Conservation (phyloP, 345 rosid species). For the Rhizophora mangle region DNA sequence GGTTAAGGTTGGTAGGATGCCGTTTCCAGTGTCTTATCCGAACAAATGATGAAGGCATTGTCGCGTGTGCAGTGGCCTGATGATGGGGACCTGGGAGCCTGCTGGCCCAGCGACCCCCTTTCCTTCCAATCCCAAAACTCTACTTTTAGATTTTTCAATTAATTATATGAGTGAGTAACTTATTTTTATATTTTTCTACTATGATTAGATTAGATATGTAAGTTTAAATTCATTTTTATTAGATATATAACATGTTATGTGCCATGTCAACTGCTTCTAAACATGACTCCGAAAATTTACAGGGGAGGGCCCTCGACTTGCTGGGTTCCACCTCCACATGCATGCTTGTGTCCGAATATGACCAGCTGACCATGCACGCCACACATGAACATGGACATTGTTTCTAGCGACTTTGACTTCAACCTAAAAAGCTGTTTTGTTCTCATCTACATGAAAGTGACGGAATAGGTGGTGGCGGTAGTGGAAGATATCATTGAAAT, state of each 20-base stretch:
- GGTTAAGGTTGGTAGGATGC: background rate
- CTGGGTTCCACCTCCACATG: background rate
- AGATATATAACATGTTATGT: too few species aligned
- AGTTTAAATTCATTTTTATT: too few species aligned
- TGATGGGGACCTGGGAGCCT: background rate
- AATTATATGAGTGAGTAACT: background rate
- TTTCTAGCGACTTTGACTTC: constrained; percentile 18
- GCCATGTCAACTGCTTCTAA: too few species aligned
- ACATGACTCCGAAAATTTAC: background rate
- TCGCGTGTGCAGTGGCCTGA: background rate
- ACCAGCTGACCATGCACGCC: constrained; percentile 16
- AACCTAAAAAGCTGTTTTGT: constrained; percentile 16
- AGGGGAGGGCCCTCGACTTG: too few species aligned
- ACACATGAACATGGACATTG: background rate
- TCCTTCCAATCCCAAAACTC: background rate
- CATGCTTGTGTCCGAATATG: constrained; percentile 2
- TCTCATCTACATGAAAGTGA: constrained; percentile 2
- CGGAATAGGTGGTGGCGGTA: constrained; percentile 12
- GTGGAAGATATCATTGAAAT: constrained; percentile 28
- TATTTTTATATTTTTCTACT: too few species aligned
- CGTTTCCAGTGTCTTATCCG: background rate
- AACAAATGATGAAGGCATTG: background rate
- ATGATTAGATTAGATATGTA: too few species aligned
- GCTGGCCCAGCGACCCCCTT: background rate
- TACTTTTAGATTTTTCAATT: background rate